Evolutionary conservation across 768 basidiomycete species (phyloP), one percentile per base, ranked within the genome.

Genomic region (Glaciozyma antarctica): DNA sequence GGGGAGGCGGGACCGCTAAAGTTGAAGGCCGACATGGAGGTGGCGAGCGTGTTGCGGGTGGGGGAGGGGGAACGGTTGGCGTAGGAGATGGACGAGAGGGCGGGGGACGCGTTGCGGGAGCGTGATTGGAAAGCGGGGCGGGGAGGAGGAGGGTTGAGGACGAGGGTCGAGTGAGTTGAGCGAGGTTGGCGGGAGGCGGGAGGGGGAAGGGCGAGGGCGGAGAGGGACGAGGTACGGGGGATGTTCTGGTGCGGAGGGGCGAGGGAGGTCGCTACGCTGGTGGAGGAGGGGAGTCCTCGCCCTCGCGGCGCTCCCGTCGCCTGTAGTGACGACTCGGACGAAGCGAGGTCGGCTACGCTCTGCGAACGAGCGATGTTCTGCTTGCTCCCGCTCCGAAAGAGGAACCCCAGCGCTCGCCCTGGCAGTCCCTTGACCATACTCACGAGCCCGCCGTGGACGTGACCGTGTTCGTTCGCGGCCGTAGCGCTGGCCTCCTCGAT

Each of bases 21-120:
- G 62, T 70, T 66, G 69, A 66, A 66, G 26, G 63, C 10, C 45
- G 56, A 59, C 65, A 70, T 66, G 60, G 44, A 44, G 6, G 65
- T 65, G 9, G 53, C 65, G 65, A 70, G 69, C 26, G 60, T 57
- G 32, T 58, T 66, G 32, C 69, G 47, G 4, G 66, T 56, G 1
- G 69, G 69, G 0, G 62, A 64, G 1, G 69, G 69, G 22, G 62
- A 64, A 15, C 24, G 60, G n/a, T 57, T 44, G 2, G 38, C 3
- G 51, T n/a, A 22, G 0, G 61, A 55, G 3, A 53, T 19, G 53
- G 65, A 34, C 21, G 69, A 66, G 32, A 64, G 62, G 3, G 62
- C 69, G 32, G 69, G 65, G 3, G 65, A 64, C 12, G 43, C 65
- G 24, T 58, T 61, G 21, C 68, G 68, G 1, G 54, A 60, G 51